phyloP scores from a whole-genome alignment of 2,329 filamentous ascomycete species.

The Thermothelomyces thermophilus region DNA sequence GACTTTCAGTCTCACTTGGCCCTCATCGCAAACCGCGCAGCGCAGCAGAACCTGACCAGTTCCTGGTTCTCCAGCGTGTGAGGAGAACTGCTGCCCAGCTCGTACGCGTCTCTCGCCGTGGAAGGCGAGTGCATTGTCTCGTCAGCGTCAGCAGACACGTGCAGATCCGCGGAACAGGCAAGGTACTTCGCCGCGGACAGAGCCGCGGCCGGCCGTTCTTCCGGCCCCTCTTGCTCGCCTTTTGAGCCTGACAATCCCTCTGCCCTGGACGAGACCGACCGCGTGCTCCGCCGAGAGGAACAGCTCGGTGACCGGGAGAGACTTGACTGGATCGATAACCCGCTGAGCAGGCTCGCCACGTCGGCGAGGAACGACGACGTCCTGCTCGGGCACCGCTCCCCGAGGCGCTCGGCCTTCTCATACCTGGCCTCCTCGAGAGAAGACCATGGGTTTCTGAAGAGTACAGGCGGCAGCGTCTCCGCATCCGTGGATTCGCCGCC shows the following conservation, averaged over 20 bases:
- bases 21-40: no score
- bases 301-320: conserved; percentile 8
- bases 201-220: not conserved
- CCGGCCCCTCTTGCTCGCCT: not conserved
- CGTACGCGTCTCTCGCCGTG: not conserved
- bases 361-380: conserved; percentile 16
- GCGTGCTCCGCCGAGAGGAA: conserved; percentile 1
- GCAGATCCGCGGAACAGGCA: not conserved
- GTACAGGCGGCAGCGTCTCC: not conserved
- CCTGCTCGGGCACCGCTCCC: conserved; percentile 11
- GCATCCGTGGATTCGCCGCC: not conserved
- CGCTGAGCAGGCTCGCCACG: conserved; percentile 10
- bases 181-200: not conserved
- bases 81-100: not conserved
- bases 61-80: conserved; percentile 15
- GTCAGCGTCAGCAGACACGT: not conserved
- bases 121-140: no score
- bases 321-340: conserved; percentile 13
- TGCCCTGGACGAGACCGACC: not conserved
- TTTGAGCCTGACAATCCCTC: not conserved
- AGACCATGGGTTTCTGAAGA: conserved; percentile 7
- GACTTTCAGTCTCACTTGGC: no score
- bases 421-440: not conserved
- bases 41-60: conserved; percentile 13
- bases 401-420: conserved; percentile 2